phyloP scores from a whole-genome alignment of 2,329 filamentous ascomycete genomes.

The Aspergillus texensis region DNA sequence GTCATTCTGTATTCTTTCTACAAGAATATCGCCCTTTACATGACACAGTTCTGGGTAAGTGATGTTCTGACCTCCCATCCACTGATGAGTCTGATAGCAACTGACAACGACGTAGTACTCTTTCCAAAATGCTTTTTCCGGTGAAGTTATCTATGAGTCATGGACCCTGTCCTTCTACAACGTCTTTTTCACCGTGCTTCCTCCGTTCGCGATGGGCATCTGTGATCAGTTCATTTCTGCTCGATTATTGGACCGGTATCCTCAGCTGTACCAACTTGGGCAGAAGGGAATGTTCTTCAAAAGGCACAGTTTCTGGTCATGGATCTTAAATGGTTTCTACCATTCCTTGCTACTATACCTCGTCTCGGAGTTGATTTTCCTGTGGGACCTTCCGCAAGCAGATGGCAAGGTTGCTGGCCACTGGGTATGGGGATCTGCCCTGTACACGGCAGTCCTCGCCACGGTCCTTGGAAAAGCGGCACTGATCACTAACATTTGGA shows the following conservation, averaged over 20 bases:
- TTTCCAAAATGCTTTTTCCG: conserved; percentile 97
- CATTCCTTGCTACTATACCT: conserved; percentile 94
- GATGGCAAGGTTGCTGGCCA: conserved; percentile 86
- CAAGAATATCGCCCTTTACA: conserved; percentile 97
- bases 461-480: conserved; percentile 95
- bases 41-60: conserved; percentile 98
- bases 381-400: conserved; percentile 73
- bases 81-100: background rate
- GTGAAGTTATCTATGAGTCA: conserved; percentile 97
- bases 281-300: conserved; percentile 94
- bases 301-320: conserved; percentile 86
- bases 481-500: conserved; percentile 96
- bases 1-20: conserved; percentile 99
- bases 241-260: conserved; percentile 88
- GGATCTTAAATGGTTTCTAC: conserved; percentile 93
- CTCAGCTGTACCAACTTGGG: conserved; percentile 89
- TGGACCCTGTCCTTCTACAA: conserved; percentile 99
- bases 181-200: conserved; percentile 93
- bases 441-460: conserved; percentile 90
- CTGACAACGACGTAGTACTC: conserved; percentile 67
- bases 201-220: conserved; percentile 91
- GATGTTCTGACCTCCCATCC: background rate
- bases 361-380: conserved; percentile 78
- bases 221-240: conserved; percentile 98
- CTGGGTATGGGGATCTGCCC: conserved; percentile 96